Conservation (phyloP, 1,139 yeast genomes). For the Hemisphaericaspora xylofermentans region DNA sequence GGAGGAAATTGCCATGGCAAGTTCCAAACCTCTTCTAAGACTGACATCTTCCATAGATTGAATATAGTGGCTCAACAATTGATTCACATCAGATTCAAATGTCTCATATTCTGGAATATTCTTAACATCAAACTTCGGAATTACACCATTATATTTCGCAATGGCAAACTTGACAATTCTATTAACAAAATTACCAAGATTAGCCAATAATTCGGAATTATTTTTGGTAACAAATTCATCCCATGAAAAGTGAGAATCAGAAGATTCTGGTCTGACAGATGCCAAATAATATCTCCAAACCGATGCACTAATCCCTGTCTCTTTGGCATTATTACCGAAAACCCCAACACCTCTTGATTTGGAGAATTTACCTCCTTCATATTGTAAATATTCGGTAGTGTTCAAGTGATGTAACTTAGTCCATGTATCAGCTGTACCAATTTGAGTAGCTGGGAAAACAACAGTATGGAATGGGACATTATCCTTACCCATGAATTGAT, state of each 20-base stretch:
- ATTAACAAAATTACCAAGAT: conserved; percentile 94
- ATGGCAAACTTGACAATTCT: conserved; percentile 86
- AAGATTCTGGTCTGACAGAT: conserved; percentile 88
- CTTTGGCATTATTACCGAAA: conserved; percentile 95
- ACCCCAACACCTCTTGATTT: conserved; percentile 97
- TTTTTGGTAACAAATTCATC: conserved; percentile 90
- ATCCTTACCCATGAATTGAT: conserved; percentile 99
- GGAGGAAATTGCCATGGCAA: conserved; percentile 87
- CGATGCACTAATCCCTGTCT: conserved; percentile 83
- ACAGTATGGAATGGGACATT: conserved; percentile 98
- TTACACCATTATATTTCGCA: conserved; percentile 89
- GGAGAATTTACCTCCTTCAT: conserved; percentile 97
- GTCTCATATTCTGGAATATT: conserved; percentile 50
- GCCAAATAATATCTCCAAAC: conserved; percentile 98
- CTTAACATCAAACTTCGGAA: conserved; percentile 59
- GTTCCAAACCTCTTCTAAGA: conserved; percentile 84
- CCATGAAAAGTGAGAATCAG: conserved; percentile 98
- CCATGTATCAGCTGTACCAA: conserved; percentile 80
- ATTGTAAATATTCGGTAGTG: conserved; percentile 95
- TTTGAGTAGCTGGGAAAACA: conserved; percentile 88
- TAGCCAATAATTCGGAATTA: conserved; percentile 89
- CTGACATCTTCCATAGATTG: conserved; percentile 76
- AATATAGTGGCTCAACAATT: conserved; percentile 58
- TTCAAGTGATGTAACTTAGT: conserved; percentile 86
- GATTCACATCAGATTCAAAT: conserved; percentile 60